A percentile compares a stretch with the other conserved stretches of the same genome.
phyloP scores from a whole-genome alignment of 2,329 filamentous ascomycete genomes.

The Pezicula neosporulosa region DNA sequence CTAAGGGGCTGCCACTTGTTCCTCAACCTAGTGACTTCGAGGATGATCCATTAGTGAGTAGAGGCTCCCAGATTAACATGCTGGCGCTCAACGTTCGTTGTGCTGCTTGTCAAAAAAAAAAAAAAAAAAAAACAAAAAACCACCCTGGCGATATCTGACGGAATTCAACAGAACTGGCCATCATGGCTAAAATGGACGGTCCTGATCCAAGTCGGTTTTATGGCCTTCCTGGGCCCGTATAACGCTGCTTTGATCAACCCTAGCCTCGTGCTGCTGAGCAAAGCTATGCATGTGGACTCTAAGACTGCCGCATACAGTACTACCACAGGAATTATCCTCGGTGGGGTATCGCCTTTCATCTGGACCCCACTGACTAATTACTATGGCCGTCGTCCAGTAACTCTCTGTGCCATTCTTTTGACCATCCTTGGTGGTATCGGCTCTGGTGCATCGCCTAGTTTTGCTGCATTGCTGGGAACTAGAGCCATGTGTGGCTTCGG shows the following conservation, averaged over 20 bases:
- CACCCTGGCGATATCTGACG: neutral
- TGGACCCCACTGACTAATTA: slow-evolving; percentile 22
- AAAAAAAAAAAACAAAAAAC: neutral
- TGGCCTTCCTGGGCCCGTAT: slow-evolving; percentile 27
- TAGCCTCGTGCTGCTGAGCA: slow-evolving; percentile 22
- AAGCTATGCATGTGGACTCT: slow-evolving; percentile 17
- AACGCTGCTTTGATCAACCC: slow-evolving; percentile 26
- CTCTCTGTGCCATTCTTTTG: slow-evolving; percentile 20
- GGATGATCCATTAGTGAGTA: slow-evolving; percentile 26
- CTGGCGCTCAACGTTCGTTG: neutral
- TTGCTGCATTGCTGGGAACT: slow-evolving; percentile 20
- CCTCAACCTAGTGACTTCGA: slow-evolving; percentile 27
- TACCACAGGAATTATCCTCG: slow-evolving; percentile 23
- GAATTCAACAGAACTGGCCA: slow-evolving; percentile 25
- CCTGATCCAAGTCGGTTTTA: slow-evolving; percentile 26
- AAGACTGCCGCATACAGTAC: slow-evolving; percentile 25
- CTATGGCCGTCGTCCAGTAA: slow-evolving; percentile 27
- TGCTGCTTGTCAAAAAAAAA: too few relatives aligned
- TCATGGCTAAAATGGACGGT: slow-evolving; percentile 28
- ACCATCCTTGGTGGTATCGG: slow-evolving; percentile 24
- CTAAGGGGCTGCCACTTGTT: slow-evolving; percentile 22
- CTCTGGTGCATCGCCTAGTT: slow-evolving; percentile 18
- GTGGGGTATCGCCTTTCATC: slow-evolving; percentile 26
- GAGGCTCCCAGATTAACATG: neutral
- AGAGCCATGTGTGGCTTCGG: slow-evolving; percentile 23